Evolutionary conservation across 208 protist genomes (phyloP).

Genomic region (Wallacemonas sp.): DNA sequence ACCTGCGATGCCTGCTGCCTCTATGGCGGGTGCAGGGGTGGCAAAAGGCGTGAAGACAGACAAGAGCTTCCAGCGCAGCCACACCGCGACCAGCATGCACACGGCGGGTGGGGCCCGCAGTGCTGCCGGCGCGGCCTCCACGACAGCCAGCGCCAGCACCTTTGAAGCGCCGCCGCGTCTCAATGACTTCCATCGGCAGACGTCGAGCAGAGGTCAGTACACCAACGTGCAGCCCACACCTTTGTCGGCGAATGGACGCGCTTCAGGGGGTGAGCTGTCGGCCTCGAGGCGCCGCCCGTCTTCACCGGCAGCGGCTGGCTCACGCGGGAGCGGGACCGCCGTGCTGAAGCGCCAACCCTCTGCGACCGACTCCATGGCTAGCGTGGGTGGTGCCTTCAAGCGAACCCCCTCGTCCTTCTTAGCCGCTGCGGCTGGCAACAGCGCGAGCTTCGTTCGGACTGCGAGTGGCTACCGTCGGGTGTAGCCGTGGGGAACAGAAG

Average conservation of each 20-base stretch:
- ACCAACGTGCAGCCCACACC: slow-evolving; percentile 6
- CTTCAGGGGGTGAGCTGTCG: background rate
- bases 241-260: background rate
- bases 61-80: slow-evolving; percentile 2
- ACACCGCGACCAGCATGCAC: background rate
- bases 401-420: slow-evolving; percentile 8
- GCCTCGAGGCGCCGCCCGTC: background rate
- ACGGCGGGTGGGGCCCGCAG: too few species aligned
- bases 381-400: background rate
- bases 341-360: slow-evolving; percentile 3
- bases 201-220: slow-evolving; percentile 15
- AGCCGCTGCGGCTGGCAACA: slow-evolving; percentile 3
- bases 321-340: background rate
- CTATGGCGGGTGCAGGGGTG: background rate
- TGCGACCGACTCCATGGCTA: background rate
- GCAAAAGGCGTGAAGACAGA: background rate
- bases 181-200: slow-evolving; percentile 34
- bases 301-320: background rate
- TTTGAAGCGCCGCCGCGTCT: slow-evolving; percentile 37
- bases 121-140: background rate
- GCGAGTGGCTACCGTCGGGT: slow-evolving; percentile 22
- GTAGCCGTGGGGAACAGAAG: background rate
- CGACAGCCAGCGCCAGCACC: slow-evolving; percentile 7
- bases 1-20: background rate
- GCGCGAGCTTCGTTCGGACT: slow-evolving; percentile 22